Conservation (phyloP, 352 stramenopile species). For the Globisporangium middletonii region DNA sequence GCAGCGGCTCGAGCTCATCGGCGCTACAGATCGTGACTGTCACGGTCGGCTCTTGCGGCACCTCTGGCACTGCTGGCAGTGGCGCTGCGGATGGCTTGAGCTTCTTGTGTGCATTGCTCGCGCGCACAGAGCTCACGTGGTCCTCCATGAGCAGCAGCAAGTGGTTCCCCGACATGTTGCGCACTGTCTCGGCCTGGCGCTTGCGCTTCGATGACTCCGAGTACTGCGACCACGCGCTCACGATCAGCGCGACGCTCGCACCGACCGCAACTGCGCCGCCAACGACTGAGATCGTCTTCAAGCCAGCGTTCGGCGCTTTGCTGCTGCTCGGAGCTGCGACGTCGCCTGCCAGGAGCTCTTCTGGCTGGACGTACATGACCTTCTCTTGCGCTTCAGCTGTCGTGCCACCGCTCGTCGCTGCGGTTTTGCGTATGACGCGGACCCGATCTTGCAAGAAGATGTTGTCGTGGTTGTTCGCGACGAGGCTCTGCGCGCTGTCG, state of each 20-base stretch:
- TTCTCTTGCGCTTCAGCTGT: conserved; percentile 54
- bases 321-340: conserved; percentile 26
- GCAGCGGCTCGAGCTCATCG: no score
- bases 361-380: conserved; percentile 72
- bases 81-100: conserved; percentile 11
- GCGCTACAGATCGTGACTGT: not conserved
- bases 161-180: conserved; percentile 66
- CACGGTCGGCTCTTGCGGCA: not conserved
- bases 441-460: conserved; percentile 68
- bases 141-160: conserved; percentile 72
- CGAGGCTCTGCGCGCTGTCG: conserved; percentile 26
- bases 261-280: conserved; percentile 75
- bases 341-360: conserved; percentile 63
- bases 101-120: not conserved
- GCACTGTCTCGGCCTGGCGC: conserved; percentile 62
- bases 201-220: conserved; percentile 57
- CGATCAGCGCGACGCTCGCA: conserved; percentile 67
- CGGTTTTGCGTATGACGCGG: conserved; percentile 49
- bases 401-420: conserved; percentile 17
- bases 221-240: conserved; percentile 80
- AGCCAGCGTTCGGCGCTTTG: conserved; percentile 15
- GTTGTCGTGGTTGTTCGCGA: conserved; percentile 82
- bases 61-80: not conserved
- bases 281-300: conserved; percentile 59
- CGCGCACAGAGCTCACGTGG: conserved; percentile 25